Evolutionary conservation across 2,329 filamentous ascomycete species (phyloP).

Genomic region (Beauveria varroae): DNA sequence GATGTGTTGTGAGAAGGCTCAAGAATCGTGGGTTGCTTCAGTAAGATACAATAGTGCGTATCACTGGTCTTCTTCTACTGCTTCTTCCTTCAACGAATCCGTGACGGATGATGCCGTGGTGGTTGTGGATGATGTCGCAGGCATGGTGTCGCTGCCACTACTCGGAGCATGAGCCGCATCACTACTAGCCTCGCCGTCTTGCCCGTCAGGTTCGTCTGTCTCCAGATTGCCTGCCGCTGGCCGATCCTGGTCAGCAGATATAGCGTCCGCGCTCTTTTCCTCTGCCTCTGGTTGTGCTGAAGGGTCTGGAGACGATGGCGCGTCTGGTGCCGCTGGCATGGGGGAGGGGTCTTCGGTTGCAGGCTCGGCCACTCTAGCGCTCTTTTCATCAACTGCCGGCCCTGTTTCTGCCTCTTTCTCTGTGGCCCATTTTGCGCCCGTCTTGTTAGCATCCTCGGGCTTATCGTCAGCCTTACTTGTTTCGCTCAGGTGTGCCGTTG

Average conservation of each 20-base stretch:
- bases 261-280: not conserved
- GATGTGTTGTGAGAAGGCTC: not conserved
- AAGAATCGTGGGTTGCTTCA: not conserved
- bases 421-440: conserved; percentile 13
- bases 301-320: not conserved
- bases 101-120: not conserved
- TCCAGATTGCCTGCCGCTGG: not conserved
- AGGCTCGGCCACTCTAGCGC: not conserved
- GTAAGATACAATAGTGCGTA: not conserved
- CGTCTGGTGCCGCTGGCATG: not conserved
- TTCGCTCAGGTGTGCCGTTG: not conserved
- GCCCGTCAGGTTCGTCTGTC: not conserved
- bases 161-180: not conserved
- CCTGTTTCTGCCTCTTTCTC: conserved; percentile 18
- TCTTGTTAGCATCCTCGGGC: not conserved
- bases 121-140: not conserved
- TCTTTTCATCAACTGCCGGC: conserved; percentile 7
- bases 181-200: not conserved
- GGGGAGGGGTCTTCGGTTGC: not conserved
- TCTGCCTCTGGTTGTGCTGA: not conserved
- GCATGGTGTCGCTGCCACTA: not conserved
- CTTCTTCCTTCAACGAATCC: not conserved
- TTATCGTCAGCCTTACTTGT: not conserved
- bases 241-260: not conserved
- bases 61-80: not conserved